Evolutionary conservation across 2,329 filamentous ascomycete species (phyloP), one percentile per base, ranked within the genome.

Genomic region (Albifimbria verrucaria): DNA sequence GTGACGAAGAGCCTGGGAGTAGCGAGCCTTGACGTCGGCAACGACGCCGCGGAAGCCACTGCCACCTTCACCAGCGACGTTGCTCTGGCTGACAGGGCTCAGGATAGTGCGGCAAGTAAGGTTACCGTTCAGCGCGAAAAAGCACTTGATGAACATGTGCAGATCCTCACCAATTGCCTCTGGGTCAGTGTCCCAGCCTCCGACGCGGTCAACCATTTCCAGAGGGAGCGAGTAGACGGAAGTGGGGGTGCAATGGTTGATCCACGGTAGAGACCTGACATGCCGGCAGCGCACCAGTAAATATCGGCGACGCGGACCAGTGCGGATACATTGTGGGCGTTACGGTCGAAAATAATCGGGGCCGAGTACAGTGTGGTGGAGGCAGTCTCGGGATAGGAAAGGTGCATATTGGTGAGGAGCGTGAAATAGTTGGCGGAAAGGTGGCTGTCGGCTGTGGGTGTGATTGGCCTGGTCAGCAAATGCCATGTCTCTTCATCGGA

Each of bases 111-210:
- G 78, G 46, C 81, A 80, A 12, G 83, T 84, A 51, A 90, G 65
- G 64, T 89, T 84, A 3, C 87, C 87, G 56, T 87, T 87, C 18
- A 89, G 78, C 1, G 86, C 84, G 58, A 90, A 90, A 72, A 90
- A 90, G 67, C 86, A 89, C 74, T 90, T 90, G 57, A 90, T 77
- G 64, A 88, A 88, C 87, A 90, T 90, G 72, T 90, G 87, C 63
- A 90, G 70, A 63, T 90, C 87, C 68, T 90, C 87, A 43, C 87
- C 87, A 59, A 90, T 90, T 20, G 87, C 86, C 55, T 88, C 86
- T 1, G 82, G 77, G 49, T 82, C 85, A 51, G 82, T 81, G 64
- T 90, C 87, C 87, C 87, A 90, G 23, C 87, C 87, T 10, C 85
- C 85, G 25, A 89, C 87, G 24, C 81, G 78, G 60, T 89, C 86